These are phyloP conservation scores for Pseudozyma tsukubaensis DNA, from an alignment of 1,284 basidiomycete species.

Conservation along the genomic window DNA sequence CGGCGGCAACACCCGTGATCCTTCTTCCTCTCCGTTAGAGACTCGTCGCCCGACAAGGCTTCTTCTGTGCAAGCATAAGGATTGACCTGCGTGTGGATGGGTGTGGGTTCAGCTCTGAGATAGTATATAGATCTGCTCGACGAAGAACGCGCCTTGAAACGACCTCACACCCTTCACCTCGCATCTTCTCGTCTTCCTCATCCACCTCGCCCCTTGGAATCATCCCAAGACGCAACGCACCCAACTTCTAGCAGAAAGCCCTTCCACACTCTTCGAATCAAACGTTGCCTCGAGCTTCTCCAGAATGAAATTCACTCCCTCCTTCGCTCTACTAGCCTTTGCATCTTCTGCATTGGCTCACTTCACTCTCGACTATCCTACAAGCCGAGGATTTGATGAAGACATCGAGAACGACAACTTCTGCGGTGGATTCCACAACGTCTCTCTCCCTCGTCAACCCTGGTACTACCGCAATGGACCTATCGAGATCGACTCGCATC, in stretches of 20 bases:
- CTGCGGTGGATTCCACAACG: slow-evolving; percentile 48
- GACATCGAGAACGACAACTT: slow-evolving; percentile 39
- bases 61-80: too few species aligned
- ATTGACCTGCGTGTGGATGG: too few species aligned
- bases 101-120: too few species aligned
- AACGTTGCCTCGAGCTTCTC: background rate
- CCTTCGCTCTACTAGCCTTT: slow-evolving; percentile 13
- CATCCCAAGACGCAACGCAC: background rate
- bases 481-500: slow-evolving; percentile 44
- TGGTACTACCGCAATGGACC: slow-evolving; percentile 45
- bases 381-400: slow-evolving; percentile 45
- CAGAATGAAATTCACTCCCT: slow-evolving; percentile 12
- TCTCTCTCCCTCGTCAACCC: slow-evolving; percentile 20
- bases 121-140: too few species aligned
- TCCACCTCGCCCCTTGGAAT: background rate
- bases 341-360: slow-evolving; percentile 20
- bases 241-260: too few species aligned
- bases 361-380: slow-evolving; percentile 43
- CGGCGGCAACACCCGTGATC: too few species aligned
- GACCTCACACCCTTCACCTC: background rate
- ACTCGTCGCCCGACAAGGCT: too few species aligned
- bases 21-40: too few species aligned
- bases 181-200: background rate
- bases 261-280: background rate
- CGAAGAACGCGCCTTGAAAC: too few species aligned